Conservation (phyloP, 2,329 filamentous ascomycete genomes). For the Piedraia hortae region DNA sequence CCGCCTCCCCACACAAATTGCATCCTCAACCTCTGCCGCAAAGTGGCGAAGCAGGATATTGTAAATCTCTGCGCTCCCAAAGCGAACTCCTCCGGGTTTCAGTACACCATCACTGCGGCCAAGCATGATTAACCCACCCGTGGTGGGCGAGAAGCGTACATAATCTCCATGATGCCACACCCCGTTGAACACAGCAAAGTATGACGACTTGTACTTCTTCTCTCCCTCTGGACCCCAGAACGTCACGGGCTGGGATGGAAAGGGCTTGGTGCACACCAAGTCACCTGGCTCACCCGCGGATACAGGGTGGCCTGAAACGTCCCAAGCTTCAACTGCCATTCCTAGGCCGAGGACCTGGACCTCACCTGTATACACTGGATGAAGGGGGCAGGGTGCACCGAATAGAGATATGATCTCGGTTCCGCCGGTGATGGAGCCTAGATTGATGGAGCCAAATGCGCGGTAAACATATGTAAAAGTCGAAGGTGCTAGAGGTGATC, state of each 20-base stretch:
- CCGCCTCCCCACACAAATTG: slow-evolving; percentile 60
- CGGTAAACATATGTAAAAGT: slow-evolving; percentile 78
- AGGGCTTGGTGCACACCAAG: slow-evolving; percentile 60
- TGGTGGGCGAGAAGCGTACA: slow-evolving; percentile 39
- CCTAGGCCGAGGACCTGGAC: slow-evolving; percentile 23
- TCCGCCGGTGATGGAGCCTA: slow-evolving; percentile 81
- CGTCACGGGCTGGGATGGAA: slow-evolving; percentile 69
- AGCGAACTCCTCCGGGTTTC: slow-evolving; percentile 74
- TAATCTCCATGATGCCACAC: slow-evolving; percentile 95
- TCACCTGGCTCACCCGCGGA: slow-evolving; percentile 51
- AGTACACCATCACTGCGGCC: slow-evolving; percentile 78
- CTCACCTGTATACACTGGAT: slow-evolving; percentile 23
- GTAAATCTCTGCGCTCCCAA: slow-evolving; percentile 88
- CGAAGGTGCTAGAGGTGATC: slow-evolving; percentile 70
- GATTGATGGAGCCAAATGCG: slow-evolving; percentile 62
- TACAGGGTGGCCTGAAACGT: slow-evolving; percentile 28
- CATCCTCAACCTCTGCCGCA: slow-evolving; percentile 49
- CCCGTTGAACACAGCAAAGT: slow-evolving; percentile 58
- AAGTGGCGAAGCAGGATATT: slow-evolving; percentile 77
- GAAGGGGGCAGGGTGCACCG: slow-evolving; percentile 41
- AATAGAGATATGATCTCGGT: slow-evolving; percentile 95
- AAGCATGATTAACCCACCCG: slow-evolving; percentile 66
- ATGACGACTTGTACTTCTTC: slow-evolving; percentile 53
- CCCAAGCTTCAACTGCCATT: slow-evolving; percentile 23
- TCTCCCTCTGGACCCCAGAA: slow-evolving; percentile 56